Conservation (phyloP, 2,329 filamentous ascomycete genomes). For the Alternaria triticina region DNA sequence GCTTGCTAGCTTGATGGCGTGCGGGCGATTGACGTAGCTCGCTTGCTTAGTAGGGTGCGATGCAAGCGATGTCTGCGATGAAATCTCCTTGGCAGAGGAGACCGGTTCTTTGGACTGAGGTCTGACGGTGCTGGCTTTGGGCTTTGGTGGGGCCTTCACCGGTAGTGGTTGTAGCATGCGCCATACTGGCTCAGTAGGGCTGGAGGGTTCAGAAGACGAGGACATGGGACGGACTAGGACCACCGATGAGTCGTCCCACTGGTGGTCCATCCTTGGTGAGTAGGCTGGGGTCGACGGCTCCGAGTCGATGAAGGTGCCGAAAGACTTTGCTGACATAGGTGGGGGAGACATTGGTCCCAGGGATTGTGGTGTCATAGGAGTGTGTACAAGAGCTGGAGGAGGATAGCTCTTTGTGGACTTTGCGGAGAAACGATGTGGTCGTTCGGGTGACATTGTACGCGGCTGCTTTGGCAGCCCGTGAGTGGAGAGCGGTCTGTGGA, state of each 20-base stretch:
- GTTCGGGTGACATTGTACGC: conserved; percentile 33
- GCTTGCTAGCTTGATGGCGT: conserved; percentile 13
- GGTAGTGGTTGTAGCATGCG: conserved; percentile 40
- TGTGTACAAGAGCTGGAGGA: conserved; percentile 20
- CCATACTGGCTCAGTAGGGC: conserved; percentile 40
- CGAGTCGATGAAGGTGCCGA: conserved; percentile 47
- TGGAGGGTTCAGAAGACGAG: conserved; percentile 33
- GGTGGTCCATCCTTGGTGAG: conserved; percentile 36
- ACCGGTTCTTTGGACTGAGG: conserved; percentile 13
- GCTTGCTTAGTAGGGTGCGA: conserved; percentile 24
- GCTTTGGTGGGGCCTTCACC: conserved; percentile 10
- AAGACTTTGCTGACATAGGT: conserved; percentile 45
- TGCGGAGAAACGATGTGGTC: conserved; percentile 39
- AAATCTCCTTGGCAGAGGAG: conserved; percentile 10
- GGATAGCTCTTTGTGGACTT: conserved; percentile 28
- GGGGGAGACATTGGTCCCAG: conserved; percentile 37
- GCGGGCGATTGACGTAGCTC: conserved; percentile 3
- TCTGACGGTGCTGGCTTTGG: not conserved
- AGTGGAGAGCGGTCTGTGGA: conserved; percentile 37
- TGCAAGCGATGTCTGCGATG: conserved; percentile 5
- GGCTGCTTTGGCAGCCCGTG: conserved; percentile 45
- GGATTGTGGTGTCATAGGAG: conserved; percentile 29
- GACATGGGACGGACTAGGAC: conserved; percentile 38
- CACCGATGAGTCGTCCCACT: conserved; percentile 38
- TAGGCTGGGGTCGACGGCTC: conserved; percentile 47